A percentile compares a stretch with the other conserved stretches of the same genome.
phyloP scores from a whole-genome alignment of 129 eudicot species.

The Flaveria bidentis region DNA sequence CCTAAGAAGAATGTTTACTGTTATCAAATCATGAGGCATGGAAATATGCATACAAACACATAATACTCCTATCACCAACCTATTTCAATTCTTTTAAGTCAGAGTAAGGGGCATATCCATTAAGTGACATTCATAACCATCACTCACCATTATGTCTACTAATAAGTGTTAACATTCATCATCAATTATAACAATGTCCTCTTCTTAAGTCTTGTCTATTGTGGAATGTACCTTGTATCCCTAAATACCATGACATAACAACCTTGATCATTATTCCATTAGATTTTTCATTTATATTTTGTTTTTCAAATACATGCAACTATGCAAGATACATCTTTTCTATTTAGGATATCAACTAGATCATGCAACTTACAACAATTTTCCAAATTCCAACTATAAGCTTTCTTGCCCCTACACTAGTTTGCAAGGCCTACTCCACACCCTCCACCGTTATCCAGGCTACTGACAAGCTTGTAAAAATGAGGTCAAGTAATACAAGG shows the following conservation, averaged over 20 bases:
- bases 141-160: slow-evolving; percentile 2
- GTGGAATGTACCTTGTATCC: slow-evolving; percentile 4
- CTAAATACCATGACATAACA: slow-evolving; percentile 18
- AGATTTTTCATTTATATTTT: not conserved
- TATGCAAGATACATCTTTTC: not conserved
- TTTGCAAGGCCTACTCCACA: slow-evolving; percentile 7
- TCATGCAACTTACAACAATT: not conserved
- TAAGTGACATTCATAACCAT: not conserved
- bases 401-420: not conserved
- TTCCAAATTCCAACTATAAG: not conserved
- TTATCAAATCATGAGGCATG: slow-evolving; percentile 6
- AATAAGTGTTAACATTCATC: not conserved
- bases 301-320: not conserved
- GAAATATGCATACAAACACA: not conserved
- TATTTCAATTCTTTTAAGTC: not conserved
- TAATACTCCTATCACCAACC: not conserved
- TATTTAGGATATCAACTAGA: not conserved
- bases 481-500: not conserved
- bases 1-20: slow-evolving; percentile 6
- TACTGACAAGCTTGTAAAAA: not conserved
- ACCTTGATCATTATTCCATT: not conserved
- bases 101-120: slow-evolving; percentile 1
- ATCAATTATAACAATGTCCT: not conserved
- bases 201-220: slow-evolving; percentile 16
- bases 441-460: slow-evolving; percentile 4